These are phyloP conservation scores for Cyclotella choctawhatcheeana DNA, from an alignment of 108 stramenopile genomes.

Conservation along the genomic window DNA sequence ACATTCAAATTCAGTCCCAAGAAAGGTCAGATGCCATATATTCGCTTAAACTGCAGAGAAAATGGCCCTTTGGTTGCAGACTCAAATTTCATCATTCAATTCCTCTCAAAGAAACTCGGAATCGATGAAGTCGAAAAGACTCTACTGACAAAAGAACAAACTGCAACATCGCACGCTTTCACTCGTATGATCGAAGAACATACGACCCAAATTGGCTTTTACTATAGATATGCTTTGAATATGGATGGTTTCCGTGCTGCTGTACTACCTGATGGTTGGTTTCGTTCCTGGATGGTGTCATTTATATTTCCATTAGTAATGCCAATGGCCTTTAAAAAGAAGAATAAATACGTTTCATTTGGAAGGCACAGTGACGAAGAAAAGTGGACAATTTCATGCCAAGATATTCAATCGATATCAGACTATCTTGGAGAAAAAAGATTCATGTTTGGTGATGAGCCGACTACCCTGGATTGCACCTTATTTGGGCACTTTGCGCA, in stretches of 20 bases:
- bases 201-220: slow-evolving; percentile 6
- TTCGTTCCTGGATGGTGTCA: not conserved
- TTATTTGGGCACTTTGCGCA: slow-evolving; percentile 10
- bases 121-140: not conserved
- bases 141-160: not conserved
- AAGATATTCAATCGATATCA: slow-evolving; percentile 7
- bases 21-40: slow-evolving; percentile 9
- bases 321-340: not conserved
- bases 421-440: not conserved
- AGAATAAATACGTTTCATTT: not conserved
- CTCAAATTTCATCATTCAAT: slow-evolving; percentile 7
- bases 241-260: not conserved
- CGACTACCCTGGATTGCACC: slow-evolving; percentile 4
- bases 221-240: not conserved
- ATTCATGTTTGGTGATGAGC: slow-evolving; percentile 2
- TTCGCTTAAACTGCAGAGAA: not conserved
- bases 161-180: not conserved
- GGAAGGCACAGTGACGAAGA: slow-evolving; percentile 10
- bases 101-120: slow-evolving; percentile 7
- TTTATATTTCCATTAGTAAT: not conserved
- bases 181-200: slow-evolving; percentile 12
- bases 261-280: not conserved
- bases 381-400: slow-evolving; percentile 9
- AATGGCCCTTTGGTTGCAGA: not conserved
- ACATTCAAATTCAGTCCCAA: slow-evolving; percentile 9